Evolutionary conservation across 139 green algal species (phyloP), one percentile per base, ranked within the genome.

Genomic region (Tetraselmis striata): DNA sequence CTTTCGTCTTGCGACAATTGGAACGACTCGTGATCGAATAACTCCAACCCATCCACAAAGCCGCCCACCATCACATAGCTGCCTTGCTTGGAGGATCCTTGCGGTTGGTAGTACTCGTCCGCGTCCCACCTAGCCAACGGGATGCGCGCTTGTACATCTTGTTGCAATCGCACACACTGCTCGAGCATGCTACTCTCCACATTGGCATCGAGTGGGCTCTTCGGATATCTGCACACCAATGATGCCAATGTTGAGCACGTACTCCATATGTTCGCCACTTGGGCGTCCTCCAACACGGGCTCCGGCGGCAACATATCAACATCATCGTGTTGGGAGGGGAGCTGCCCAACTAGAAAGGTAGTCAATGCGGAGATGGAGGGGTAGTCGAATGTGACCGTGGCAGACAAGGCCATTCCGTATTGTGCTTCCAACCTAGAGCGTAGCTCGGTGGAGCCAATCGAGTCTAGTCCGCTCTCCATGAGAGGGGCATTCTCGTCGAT

Each of bases 391-490:
- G 31, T 76, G 1, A 83, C 26, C 0, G 86, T 88, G 1, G 77
- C 84, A 5, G 84, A 79, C 1, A 90, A 30, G 0, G 81, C 80
- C 1, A 87, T 1, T 5, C 25, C 32, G 31, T 81, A 85, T 0
- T 22, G n/a, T 0, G 23, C 28, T 11, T 24, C 28, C 2, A 88
- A 58, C n/a, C 31, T 29, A 25, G 75, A 77, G 25, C 82, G 79
- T 23, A 89, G 83, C 84, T 90, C 86, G 28, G 95, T 91, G 27
- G 92, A 84, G 0, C 89, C 93, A 30, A 97, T 85, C 28, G 87
- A 94, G 81, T 96, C 93, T 58, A 96, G 79, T 0, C 93, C 93
- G 23, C 87, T 85, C 77, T 92, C 90, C 90, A 95, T 95, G 27
- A 96, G 87, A 1, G 88, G 92, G 0, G 86, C 88, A 77, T 93